phyloP scores from a whole-genome alignment of 306 rosid species.

The Prunus persica region Prunus_persica_NCBIv2 NC_034014.1:27301001-27301500 shows the following conservation, averaged over 20 bases:
- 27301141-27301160: neutral
- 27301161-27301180: neutral
- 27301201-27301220: neutral
- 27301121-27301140: constrained; percentile 1
- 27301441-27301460: constrained; percentile 36
- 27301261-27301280: neutral
- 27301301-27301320: neutral
- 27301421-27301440: constrained; percentile 38
- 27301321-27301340: neutral
- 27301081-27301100: neutral
- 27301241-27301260: neutral
- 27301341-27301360: constrained; percentile 37
- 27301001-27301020: constrained; percentile 10
- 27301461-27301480: constrained; percentile 36
- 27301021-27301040: neutral
- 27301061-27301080: constrained; percentile 9
- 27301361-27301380: constrained; percentile 21
- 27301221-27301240: constrained; percentile 6
- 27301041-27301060: neutral
- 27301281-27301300: constrained; percentile 1
- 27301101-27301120: neutral
- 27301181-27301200: constrained; percentile 5
- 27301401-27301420: constrained; percentile 41
- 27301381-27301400: constrained; percentile 15
- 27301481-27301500: constrained; percentile 31